Base-by-base conservation (phyloP, 1,139 yeast species). In the Williopsis jadinii region DNA sequence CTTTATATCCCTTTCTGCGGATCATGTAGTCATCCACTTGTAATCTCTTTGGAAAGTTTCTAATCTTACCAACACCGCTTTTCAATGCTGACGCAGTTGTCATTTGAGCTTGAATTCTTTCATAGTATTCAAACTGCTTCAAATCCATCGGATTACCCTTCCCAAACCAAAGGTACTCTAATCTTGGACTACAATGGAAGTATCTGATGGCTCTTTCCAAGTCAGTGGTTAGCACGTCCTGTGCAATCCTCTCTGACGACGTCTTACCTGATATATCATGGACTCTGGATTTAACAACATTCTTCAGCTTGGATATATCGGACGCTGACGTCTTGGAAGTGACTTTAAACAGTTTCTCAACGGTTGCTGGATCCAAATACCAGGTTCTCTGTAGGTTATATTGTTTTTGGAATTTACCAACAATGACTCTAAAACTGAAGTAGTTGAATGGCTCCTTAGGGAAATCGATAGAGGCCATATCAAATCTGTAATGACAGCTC, bases 361-460 rank as follows among this genome's bases (percentile, higher is more conserved):
- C 64, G 0, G 95, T 84, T 40, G 69, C 70, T 36, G 73, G 68
- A 57, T 85, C 92, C 35, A 86, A 65, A 48, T 73, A 72, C 52
- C 80, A 63, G n/a, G 75, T 73, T 47, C 71, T 70, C 8, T 74
- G 73, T 24, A 84, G 57, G 51, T 77, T 75, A 52, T 72, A 72
- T 48, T 82, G 84, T 58, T 77, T 83, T 56, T 85, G 94, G 56
- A 84, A 84, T 48, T 74, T 76, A 3, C 84, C 81, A 39, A 80
- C 61, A 40, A 79, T 70, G 47, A 80, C 51, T 70, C 76, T 67
- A 50, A 80, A 79, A 44, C 72, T 73, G 42, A 80, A 83, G 43
- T 80, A 80, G 52, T 86, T 95, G 59, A 83, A 80, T 0, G 95
- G 90, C 57, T 90, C 97, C 56, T 87, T 88, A 0, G 95, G 90